Evolutionary conservation across 148 eudicot species (phyloP).

Genomic region (Rhododendron kiyosumense): DNA sequence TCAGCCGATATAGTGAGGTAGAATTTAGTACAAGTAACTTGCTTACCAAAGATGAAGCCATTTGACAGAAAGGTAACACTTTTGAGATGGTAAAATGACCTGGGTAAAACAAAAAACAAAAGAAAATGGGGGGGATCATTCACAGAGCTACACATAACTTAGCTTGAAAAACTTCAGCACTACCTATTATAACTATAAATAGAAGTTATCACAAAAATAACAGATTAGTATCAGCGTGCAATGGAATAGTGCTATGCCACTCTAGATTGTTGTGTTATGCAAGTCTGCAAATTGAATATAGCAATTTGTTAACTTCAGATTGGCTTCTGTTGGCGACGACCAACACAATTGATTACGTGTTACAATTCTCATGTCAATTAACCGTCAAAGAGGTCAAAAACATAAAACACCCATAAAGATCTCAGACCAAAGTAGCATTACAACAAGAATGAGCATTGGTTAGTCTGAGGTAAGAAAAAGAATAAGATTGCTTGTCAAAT

Average conservation of each 20-base stretch:
- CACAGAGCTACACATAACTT: neutral
- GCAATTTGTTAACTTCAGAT: no score
- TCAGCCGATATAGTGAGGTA: neutral
- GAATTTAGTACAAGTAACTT: neutral
- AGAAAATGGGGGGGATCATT: neutral
- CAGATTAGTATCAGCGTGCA: neutral
- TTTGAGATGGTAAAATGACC: constrained; percentile 3
- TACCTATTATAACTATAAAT: neutral
- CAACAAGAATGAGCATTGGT: no score
- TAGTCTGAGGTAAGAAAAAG: neutral
- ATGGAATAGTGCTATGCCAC: neutral
- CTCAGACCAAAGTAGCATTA: neutral
- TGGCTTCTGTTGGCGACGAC: neutral
- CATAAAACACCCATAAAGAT: neutral
- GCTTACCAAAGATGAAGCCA: constrained; percentile 28
- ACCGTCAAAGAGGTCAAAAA: neutral
- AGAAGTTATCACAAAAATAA: neutral
- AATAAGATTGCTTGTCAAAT: no score
- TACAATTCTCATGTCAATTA: neutral
- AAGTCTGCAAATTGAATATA: neutral
- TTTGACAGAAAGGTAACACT: constrained; percentile 10
- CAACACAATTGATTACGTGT: neutral
- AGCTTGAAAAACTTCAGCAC: neutral
- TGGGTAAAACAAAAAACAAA: neutral
- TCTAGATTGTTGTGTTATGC: neutral